Base-by-base conservation (phyloP, 1,284 basidiomycete species). In the Pisolithus thermaeus region DNA sequence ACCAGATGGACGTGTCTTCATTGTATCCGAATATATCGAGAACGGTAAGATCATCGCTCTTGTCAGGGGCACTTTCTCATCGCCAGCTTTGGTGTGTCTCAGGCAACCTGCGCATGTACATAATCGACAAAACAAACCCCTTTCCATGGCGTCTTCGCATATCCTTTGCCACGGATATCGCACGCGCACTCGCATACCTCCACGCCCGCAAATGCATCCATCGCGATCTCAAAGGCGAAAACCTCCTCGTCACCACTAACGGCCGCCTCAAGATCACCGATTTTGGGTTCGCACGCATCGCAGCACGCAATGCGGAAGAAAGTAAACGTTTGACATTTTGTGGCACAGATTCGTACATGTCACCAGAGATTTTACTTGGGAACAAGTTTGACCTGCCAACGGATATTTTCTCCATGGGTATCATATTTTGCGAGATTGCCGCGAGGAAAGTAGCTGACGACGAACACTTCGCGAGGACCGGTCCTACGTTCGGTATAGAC, bases 181-280 rank as follows among this genome's bases (percentile, higher is more conserved):
- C 93, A 4, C 83, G 95, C 12, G 94, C 95, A 0, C 79, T 98
- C n/a, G 93, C 95, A 3, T 99, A 98, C 67, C 83, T 99, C 5
- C 96, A 98, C 62, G 94, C 95, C 7, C 81, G 96, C 38, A 90
- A 92, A 65, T 87, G 87, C 67, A 87, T 88, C 52, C 85, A 87
- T 61, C 83, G 84, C 37, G 96, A 99, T 69, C 79, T 98, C 58
- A 99, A 99, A 69, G 93, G 94, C 39, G 95, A 97, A 71, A 99
- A 99, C 63, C 77, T 97, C n/a, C 81, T 97, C 35, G 85, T 97
- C 37, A 97, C 94, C 0, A 75, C 86, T 37, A 97, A 98, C 63
- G 90, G 93, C 25, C 83, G 96, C 44, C 79, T 98, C 66, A 99
- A 98, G 74, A 86, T 97, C 59, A 96, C 93, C 36, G 96, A 98